Evolutionary conservation across 148 eudicot species (phyloP), one percentile per base, ranked within the genome.

Genomic region (Dianthus caryophyllus): DNA sequence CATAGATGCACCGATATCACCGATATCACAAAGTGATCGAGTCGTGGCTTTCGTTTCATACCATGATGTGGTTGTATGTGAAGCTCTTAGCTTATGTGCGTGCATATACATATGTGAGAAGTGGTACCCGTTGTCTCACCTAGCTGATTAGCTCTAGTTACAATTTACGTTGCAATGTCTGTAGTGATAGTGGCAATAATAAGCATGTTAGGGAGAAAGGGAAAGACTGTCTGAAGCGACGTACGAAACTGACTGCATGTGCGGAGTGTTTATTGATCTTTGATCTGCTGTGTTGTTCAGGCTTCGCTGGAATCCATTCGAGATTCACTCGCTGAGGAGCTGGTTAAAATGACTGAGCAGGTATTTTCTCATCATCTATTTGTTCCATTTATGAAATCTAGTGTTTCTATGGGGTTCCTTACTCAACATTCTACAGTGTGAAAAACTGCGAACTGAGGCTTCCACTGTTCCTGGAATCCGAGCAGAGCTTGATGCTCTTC

Each of bases 241-340:
- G 13, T 20, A 49, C 54, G 26, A 54, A 55, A 55, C 30, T 36
- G 9, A 25, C 39, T 29, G 4, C 20, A 17, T 29, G 8, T 41
- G 29, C 39, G 30, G 11, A 49, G 20, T 62, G 25, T 47, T 20
- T 48, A 26, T 56, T 30, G 26, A 64, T 58, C 53, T 11, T 38
- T 66, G 47, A 43, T 54, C 1, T 52, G 10, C 62, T 68, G 70
- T 61, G 31, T 53, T 16, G 66, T 76, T 36, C 80, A 93, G 98
- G 91, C 91, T 66, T 85, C 98, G 50, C 60, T 93, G 95, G 98
- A 90, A 76, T 81, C 96, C 24, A 93, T 93, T 68, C 88, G 98
- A 49, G 92, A 87, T 77, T 90, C 98, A 64, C 98, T 93, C 79
- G 90, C 98, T 36, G 98, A 93, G 71, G 98, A 93, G 77, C 82